phyloP scores from a whole-genome alignment of 768 basidiomycete species.

The Rhizopogon vesiculosus region DNA sequence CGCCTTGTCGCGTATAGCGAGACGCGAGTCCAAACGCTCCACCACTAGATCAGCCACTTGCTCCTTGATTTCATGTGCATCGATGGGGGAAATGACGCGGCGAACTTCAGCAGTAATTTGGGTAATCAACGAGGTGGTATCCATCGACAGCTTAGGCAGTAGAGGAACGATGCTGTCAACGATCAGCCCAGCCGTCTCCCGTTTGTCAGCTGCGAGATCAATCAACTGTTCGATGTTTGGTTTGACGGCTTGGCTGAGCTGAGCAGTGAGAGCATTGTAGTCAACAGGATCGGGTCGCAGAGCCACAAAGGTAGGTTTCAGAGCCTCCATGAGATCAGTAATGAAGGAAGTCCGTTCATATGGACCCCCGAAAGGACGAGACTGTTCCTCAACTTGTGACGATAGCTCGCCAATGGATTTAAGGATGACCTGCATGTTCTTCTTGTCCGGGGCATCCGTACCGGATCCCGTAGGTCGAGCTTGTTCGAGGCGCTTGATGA shows the following conservation, averaged over 20 bases:
- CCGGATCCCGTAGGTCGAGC: constrained; percentile 13
- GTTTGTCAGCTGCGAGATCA: constrained; percentile 83
- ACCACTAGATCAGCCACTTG: constrained; percentile 87
- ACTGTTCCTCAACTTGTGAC: constrained; percentile 19
- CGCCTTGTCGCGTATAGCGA: constrained; percentile 71
- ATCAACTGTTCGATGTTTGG: constrained; percentile 87
- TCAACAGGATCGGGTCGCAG: constrained; percentile 67
- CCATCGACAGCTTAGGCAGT: constrained; percentile 43
- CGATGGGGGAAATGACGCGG: constrained; percentile 67
- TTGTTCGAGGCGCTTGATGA: constrained; percentile 40
- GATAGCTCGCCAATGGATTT: constrained; percentile 51
- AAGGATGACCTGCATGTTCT: constrained; percentile 56
- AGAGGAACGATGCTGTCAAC: constrained; percentile 68
- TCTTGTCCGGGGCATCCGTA: constrained; percentile 44
- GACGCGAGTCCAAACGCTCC: constrained; percentile 75
- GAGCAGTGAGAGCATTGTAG: constrained; percentile 70
- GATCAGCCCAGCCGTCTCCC: constrained; percentile 81
- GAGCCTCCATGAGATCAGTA: constrained; percentile 51
- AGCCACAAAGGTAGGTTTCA: constrained; percentile 58
- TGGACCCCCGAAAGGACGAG: constrained; percentile 33
- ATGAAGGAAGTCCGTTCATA: constrained; percentile 56
- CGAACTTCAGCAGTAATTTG: constrained; percentile 68
- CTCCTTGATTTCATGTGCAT: constrained; percentile 84
- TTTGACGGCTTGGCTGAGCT: constrained; percentile 80
- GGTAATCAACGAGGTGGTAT: constrained; percentile 51